These are phyloP conservation scores for Sclerotinia trifoliorum DNA, from an alignment of 2,329 filamentous ascomycete species.

Conservation along the genomic window DNA sequence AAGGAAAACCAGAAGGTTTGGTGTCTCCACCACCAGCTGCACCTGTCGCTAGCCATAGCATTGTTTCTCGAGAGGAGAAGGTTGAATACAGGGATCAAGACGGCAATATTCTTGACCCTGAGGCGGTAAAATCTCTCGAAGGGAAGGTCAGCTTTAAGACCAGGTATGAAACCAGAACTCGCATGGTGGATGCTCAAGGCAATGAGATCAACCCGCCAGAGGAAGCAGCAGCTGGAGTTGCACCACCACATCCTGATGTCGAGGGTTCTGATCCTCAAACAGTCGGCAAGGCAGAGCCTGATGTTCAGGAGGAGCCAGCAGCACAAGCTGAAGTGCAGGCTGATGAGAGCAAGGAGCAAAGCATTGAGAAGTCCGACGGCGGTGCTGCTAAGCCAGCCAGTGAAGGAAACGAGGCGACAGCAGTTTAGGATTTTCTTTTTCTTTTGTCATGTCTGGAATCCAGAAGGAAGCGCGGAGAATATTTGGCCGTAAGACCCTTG, in stretches of 20 bases:
- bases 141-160: slow-evolving; percentile 97
- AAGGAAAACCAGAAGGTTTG: slow-evolving; percentile 33
- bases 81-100: slow-evolving; percentile 94
- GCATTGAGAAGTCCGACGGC: slow-evolving; percentile 47
- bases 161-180: slow-evolving; percentile 90
- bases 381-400: slow-evolving; percentile 59
- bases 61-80: slow-evolving; percentile 64
- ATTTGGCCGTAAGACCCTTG: slow-evolving; percentile 17
- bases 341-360: slow-evolving; percentile 59
- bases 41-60: slow-evolving; percentile 32
- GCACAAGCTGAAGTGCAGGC: slow-evolving; percentile 44
- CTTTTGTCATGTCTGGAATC: slow-evolving; percentile 22
- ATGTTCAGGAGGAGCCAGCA: slow-evolving; percentile 45
- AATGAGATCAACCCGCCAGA: slow-evolving; percentile 59
- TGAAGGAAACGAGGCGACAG: slow-evolving; percentile 58
- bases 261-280: slow-evolving; percentile 62
- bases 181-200: slow-evolving; percentile 74
- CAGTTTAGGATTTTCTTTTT: slow-evolving; percentile 30
- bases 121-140: slow-evolving; percentile 78
- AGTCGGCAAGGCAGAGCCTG: slow-evolving; percentile 42
- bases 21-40: slow-evolving; percentile 31
- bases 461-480: slow-evolving; percentile 6
- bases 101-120: slow-evolving; percentile 81
- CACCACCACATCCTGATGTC: slow-evolving; percentile 44
- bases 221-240: slow-evolving; percentile 30